These are phyloP conservation scores for Sporisorium graminicola DNA, from an alignment of 1,284 basidiomycete genomes.

Conservation along the genomic window DNA sequence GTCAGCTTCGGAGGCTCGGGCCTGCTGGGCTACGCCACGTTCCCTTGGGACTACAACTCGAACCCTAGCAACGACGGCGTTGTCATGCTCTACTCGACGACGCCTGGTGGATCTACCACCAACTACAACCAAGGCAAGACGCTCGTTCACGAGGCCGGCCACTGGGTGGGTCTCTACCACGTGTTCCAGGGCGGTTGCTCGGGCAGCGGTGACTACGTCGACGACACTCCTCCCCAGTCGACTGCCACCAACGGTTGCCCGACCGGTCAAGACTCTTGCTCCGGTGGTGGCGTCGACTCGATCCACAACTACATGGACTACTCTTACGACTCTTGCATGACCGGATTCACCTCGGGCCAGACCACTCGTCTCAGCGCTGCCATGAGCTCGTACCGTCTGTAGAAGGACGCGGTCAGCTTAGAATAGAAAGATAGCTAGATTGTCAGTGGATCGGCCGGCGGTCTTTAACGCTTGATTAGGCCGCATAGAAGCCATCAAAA, in stretches of 20 bases:
- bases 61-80: conserved; percentile 70
- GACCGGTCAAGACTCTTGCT: conserved; percentile 39
- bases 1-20: conserved; percentile 66
- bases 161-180: conserved; percentile 74
- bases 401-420: not conserved
- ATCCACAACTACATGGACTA: conserved; percentile 52
- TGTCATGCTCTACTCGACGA: conserved; percentile 22
- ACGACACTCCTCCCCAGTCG: conserved; percentile 72
- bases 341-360: conserved; percentile 42
- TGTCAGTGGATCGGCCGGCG: too few relatives aligned
- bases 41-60: conserved; percentile 68
- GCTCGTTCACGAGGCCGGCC: conserved; percentile 73
- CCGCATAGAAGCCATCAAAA: not conserved
- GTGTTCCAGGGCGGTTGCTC: conserved; percentile 76
- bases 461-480: not conserved
- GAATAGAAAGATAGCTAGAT: not conserved
- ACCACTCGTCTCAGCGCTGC: conserved; percentile 19
- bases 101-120: conserved; percentile 72
- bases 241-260: conserved; percentile 48
- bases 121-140: conserved; percentile 74
- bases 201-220: conserved; percentile 73
- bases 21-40: conserved; percentile 72
- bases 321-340: conserved; percentile 37
- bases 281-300: conserved; percentile 39
- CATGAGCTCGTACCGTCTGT: conserved; percentile 32